Conservation (phyloP, 306 rosid species). For the Boehmeria nivea region DNA sequence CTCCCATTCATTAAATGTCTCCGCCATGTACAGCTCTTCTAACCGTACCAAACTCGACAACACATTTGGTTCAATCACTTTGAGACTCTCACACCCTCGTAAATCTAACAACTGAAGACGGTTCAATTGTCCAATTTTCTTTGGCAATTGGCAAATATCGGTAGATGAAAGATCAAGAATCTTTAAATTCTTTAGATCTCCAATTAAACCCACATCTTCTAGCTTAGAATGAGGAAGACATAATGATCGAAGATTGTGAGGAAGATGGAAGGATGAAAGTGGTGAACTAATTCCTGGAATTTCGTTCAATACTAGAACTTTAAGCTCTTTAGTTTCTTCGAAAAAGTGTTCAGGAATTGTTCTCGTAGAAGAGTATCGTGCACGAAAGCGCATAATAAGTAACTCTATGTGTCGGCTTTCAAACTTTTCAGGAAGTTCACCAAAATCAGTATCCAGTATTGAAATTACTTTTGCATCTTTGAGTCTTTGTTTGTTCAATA, state of each 20-base stretch:
- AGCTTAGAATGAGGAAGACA: background rate
- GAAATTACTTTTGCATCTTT: no score
- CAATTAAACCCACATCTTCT: background rate
- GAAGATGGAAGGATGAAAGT: background rate
- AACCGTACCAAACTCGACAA: slow-evolving; percentile 7
- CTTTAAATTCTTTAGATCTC: background rate
- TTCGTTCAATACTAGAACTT: background rate
- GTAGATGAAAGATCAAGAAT: fast-evolving
- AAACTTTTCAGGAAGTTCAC: no score
- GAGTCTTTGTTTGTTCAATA: no score
- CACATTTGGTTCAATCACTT: background rate
- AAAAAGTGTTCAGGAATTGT: background rate
- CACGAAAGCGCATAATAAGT: fast-evolving
- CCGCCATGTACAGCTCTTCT: slow-evolving; percentile 4
- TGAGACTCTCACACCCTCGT: background rate
- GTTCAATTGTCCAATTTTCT: background rate
- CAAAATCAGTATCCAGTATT: no score
- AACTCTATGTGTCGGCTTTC: no score
- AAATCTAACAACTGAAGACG: slow-evolving; percentile 12
- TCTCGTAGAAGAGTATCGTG: fast-evolving
- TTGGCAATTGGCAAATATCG: background rate
- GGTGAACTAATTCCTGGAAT: no score
- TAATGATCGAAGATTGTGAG: background rate
- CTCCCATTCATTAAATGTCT: slow-evolving; percentile 4
- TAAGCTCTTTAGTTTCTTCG: background rate